Percentiles rank a stretch among this genome's conserved stretches.
These are phyloP conservation scores for Ceratocystis albifundus DNA, from an alignment of 2,329 filamentous ascomycete genomes.

Conservation along the genomic window DNA sequence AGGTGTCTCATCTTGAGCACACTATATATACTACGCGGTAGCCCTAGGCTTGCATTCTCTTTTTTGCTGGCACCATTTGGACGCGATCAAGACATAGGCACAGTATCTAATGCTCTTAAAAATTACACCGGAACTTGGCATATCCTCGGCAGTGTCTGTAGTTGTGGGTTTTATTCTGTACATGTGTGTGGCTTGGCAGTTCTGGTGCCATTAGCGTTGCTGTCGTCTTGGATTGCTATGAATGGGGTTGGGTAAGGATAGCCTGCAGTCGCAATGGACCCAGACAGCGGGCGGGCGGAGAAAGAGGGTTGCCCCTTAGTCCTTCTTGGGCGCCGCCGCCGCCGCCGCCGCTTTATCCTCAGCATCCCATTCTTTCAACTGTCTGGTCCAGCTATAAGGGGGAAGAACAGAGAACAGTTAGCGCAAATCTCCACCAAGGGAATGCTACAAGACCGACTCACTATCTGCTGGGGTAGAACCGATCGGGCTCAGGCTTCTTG, in stretches of 20 bases:
- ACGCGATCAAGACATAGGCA: background rate
- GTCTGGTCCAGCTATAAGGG: slow-evolving; percentile 35
- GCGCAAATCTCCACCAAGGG: background rate
- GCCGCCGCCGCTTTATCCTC: slow-evolving; percentile 33
- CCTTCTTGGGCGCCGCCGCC: slow-evolving; percentile 29
- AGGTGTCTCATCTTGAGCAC: background rate
- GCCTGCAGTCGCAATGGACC: background rate
- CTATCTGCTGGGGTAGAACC: slow-evolving; percentile 79
- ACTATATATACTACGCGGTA: no score
- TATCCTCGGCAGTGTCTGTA: slow-evolving; percentile 4
- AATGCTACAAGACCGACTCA: slow-evolving; percentile 38
- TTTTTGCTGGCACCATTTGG: background rate
- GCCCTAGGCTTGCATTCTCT: slow-evolving; percentile 22
- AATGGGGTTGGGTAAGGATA: background rate
- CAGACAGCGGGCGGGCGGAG: background rate
- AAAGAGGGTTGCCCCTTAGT: slow-evolving; percentile 16
- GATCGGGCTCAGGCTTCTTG: slow-evolving; percentile 61
- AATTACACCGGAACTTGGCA: background rate
- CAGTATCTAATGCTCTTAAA: background rate
- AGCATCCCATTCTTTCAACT: slow-evolving; percentile 37
- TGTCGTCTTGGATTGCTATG: slow-evolving; percentile 11
- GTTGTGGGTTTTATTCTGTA: slow-evolving; percentile 13
- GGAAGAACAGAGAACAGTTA: background rate
- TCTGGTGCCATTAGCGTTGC: slow-evolving; percentile 12
- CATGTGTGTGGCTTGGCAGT: slow-evolving; percentile 7